Evolutionary conservation across 2,329 filamentous ascomycete species (phyloP).

Genomic region (Ramularia collo-cygni): DNA sequence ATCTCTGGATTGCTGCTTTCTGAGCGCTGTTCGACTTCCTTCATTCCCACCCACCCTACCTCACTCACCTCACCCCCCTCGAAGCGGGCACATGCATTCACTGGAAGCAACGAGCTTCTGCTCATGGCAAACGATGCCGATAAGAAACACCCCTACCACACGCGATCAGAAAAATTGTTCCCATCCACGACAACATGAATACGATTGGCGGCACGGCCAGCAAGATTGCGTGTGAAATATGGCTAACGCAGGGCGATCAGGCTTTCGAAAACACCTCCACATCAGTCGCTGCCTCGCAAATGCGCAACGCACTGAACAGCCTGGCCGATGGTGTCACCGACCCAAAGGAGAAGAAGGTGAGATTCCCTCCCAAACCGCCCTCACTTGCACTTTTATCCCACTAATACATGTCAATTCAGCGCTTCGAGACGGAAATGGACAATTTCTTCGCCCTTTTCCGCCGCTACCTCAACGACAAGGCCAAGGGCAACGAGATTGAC

Average conservation of each 20-base stretch:
- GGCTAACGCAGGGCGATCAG: conserved; percentile 43
- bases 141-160: neutral
- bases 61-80: no score
- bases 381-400: conserved; percentile 3
- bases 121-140: neutral
- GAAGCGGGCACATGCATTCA: no score
- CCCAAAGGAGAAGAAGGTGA: conserved; percentile 68
- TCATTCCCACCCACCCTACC: no score
- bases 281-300: conserved; percentile 94
- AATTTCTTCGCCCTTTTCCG: conserved; percentile 99
- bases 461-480: conserved; percentile 96
- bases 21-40: no score
- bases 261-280: conserved; percentile 99
- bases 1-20: no score
- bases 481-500: conserved; percentile 91
- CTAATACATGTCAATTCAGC: conserved; percentile 37
- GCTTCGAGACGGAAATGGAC: conserved; percentile 99
- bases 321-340: conserved; percentile 86
- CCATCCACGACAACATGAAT: conserved; percentile 1
- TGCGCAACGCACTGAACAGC: conserved; percentile 94
- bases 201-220: no score
- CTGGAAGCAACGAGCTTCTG: no score
- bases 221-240: conserved; percentile 9
- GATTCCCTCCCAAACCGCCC: conserved; percentile 3
- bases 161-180: neutral